Conservation (phyloP, 805 yeast genomes). For the Kazachstania martiniae region DNA sequence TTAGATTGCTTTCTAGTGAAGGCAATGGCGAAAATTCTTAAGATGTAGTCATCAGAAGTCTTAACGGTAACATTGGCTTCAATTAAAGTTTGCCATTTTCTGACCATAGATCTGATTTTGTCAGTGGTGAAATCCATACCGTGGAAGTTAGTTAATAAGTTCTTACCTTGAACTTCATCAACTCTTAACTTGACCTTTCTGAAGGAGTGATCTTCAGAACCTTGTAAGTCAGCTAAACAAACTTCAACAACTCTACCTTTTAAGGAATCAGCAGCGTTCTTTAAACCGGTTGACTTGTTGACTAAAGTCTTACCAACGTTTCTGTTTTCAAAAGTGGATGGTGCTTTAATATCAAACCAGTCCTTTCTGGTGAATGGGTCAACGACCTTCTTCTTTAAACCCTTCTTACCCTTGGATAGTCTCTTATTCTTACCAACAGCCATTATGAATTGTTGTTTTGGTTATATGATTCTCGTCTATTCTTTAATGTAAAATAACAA, state of each 20-base stretch:
- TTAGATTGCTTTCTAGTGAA: conserved; percentile 96
- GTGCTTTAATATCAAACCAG: conserved; percentile 97
- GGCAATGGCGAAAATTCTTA: conserved; percentile 93
- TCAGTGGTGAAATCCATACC: conserved; percentile 96
- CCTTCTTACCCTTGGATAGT: conserved; percentile 84
- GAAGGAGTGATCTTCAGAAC: conserved; percentile 97
- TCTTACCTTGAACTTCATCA: conserved; percentile 98
- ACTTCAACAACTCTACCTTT: conserved; percentile 97
- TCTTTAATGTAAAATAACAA: no score
- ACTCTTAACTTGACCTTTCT: conserved; percentile 96
- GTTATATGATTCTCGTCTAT: no score
- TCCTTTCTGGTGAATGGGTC: conserved; percentile 99
- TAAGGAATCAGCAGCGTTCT: conserved; percentile 94
- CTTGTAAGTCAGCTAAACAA: conserved; percentile 93
- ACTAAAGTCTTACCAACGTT: conserved; percentile 97
- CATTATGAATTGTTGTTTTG: no score
- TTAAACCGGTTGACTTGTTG: conserved; percentile 96
- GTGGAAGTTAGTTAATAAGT: conserved; percentile 97
- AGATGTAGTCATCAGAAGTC: conserved; percentile 94
- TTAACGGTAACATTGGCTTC: conserved; percentile 97
- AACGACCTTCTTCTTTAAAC: conserved; percentile 96
- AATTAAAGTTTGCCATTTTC: conserved; percentile 98
- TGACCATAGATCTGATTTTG: conserved; percentile 92
- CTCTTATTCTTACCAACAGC: conserved; percentile 85
- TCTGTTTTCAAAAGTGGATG: conserved; percentile 96